These are phyloP conservation scores for Candida quercuum DNA, from an alignment of 805 yeast genomes.

Conservation along the genomic window DNA sequence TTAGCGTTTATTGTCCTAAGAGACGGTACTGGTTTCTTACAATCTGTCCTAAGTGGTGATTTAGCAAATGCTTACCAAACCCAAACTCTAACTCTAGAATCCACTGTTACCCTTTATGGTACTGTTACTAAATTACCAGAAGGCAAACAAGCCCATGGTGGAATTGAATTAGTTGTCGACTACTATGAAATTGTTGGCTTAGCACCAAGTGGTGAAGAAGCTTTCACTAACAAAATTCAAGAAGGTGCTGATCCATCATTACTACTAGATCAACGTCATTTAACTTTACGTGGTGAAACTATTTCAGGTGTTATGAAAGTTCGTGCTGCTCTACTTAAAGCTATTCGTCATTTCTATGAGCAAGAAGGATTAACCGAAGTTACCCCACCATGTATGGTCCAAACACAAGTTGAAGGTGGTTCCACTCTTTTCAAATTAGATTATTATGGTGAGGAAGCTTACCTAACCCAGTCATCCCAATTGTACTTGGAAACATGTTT, in stretches of 20 bases:
- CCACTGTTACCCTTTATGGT: conserved; percentile 80
- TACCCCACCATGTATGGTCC: conserved; percentile 99
- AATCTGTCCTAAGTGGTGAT: conserved; percentile 84
- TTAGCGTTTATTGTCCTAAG: conserved; percentile 85
- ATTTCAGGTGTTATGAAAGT: conserved; percentile 91
- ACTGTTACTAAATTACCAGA: conserved; percentile 80
- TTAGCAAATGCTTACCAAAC: conserved; percentile 89
- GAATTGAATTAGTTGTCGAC: conserved; percentile 89
- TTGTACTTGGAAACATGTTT: conserved; percentile 93
- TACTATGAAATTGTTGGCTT: conserved; percentile 84
- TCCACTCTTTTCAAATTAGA: conserved; percentile 88
- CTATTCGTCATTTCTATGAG: conserved; percentile 70
- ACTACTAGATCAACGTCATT: conserved; percentile 90
- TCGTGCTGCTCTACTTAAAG: conserved; percentile 69
- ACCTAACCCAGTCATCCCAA: conserved; percentile 94
- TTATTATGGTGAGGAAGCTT: conserved; percentile 97
- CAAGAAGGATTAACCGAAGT: conserved; percentile 83
- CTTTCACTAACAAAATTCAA: conserved; percentile 90
- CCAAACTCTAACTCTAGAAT: conserved; percentile 78
- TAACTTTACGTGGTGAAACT: conserved; percentile 94
- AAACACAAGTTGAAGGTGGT: conserved; percentile 99
- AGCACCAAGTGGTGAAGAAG: conserved; percentile 95
- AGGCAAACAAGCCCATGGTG: conserved; percentile 97
- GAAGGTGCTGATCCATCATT: conserved; percentile 93
- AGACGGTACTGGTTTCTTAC: conserved; percentile 92